Conservation (phyloP, 2,329 filamentous ascomycete species). For the Cadophora sp. region DNA sequence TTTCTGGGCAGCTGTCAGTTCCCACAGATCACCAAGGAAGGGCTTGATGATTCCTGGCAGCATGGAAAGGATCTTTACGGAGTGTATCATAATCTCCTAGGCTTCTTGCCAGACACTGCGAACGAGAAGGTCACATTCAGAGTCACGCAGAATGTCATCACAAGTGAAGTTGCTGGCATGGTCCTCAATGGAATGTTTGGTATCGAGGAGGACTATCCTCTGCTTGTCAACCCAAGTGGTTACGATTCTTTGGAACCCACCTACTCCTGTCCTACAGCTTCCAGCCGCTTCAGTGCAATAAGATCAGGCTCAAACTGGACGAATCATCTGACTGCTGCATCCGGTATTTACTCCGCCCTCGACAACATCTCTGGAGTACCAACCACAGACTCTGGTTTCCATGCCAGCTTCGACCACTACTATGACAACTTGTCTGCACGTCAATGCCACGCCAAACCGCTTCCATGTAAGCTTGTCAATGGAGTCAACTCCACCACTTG, state of each 20-base stretch:
- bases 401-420: slow-evolving; percentile 79
- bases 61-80: slow-evolving; percentile 79
- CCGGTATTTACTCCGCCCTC: slow-evolving; percentile 62
- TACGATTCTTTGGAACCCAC: slow-evolving; percentile 78
- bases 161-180: slow-evolving; percentile 80
- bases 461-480: slow-evolving; percentile 68
- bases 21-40: slow-evolving; percentile 77
- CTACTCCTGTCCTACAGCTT: slow-evolving; percentile 68
- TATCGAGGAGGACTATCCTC: slow-evolving; percentile 50
- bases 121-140: slow-evolving; percentile 63
- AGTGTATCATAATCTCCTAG: slow-evolving; percentile 75
- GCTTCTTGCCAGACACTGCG: slow-evolving; percentile 66
- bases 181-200: slow-evolving; percentile 74
- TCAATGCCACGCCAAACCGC: slow-evolving; percentile 75
- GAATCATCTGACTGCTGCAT: slow-evolving; percentile 64
- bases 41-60: slow-evolving; percentile 75
- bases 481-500: slow-evolving; percentile 60
- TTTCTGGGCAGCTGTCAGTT: slow-evolving; percentile 81
- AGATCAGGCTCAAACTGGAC: slow-evolving; percentile 63
- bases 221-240: slow-evolving; percentile 56
- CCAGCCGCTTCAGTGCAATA: slow-evolving; percentile 52
- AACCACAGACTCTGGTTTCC: slow-evolving; percentile 64
- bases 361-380: slow-evolving; percentile 74
- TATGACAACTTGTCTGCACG: slow-evolving; percentile 83
- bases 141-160: slow-evolving; percentile 84